Conservation (phyloP, 2,329 filamentous ascomycete species). For the Hypoxylon sp. region DNA sequence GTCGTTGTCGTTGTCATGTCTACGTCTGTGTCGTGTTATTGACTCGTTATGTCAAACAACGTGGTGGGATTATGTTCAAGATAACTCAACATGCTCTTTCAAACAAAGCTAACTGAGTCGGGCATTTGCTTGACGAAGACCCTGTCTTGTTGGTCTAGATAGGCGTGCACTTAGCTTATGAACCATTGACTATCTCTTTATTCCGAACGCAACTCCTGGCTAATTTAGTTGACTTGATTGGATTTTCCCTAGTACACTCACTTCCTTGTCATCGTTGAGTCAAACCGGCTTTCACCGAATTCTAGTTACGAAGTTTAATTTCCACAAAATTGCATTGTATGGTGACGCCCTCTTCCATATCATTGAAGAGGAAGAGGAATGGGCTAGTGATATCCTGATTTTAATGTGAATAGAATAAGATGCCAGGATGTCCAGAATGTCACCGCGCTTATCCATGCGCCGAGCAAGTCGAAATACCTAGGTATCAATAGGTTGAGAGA, state of each 20-base stretch:
- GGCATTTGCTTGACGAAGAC: conserved; percentile 19
- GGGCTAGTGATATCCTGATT: background rate
- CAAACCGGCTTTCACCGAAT: background rate
- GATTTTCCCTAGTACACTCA: conserved; percentile 3
- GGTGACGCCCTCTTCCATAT: conserved; percentile 18
- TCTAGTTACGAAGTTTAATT: background rate
- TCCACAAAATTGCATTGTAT: conserved; percentile 11
- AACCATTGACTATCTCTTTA: conserved; percentile 22
- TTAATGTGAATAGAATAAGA: background rate
- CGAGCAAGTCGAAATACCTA: background rate
- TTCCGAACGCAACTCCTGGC: conserved; percentile 13
- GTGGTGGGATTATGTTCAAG: conserved; percentile 1
- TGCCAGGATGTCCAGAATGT: background rate
- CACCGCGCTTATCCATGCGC: background rate
- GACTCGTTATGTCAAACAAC: conserved; percentile 8
- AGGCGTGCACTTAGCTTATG: conserved; percentile 7
- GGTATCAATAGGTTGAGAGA: background rate
- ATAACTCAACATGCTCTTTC: conserved; percentile 3
- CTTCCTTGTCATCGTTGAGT: conserved; percentile 3
- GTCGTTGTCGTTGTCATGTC: no score
- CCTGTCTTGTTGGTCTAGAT: conserved; percentile 25
- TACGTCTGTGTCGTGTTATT: background rate
- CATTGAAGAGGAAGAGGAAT: conserved; percentile 4
- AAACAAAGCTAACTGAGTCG: conserved; percentile 5
- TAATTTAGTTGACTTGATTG: no score